Base-by-base conservation (phyloP, 139 green algal species). In the Coelastrella sp. region DNA sequence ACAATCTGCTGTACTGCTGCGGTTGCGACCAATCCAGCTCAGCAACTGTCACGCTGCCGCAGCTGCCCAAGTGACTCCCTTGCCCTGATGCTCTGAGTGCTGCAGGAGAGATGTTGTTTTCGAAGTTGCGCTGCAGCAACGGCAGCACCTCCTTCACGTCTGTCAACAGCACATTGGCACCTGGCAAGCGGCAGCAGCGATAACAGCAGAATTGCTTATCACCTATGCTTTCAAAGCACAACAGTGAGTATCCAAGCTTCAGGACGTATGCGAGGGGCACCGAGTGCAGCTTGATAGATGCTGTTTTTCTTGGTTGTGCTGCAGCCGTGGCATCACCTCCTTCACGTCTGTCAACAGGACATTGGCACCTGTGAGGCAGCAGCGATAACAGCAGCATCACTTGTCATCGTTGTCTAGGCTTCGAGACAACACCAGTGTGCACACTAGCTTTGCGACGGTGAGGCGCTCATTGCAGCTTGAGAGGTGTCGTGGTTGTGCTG, bases 11-110 rank as follows among this genome's bases (percentile, higher is more conserved):
- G 23, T 73, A 92, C 89, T 95, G 90, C n/a, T 85, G 11, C 11
- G 77, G 85, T n/a, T 92, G 75, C 0, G 83, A 92, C 97, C 97
- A 98, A 92, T 99, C 95, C 80, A 98, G 92, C 79, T 97, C 95
- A 16, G 82, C 87, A 8, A 99, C 96, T n/a, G 80, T 59, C 14
- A 96, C 91, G 7, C 47, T 87, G 20, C 97, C 97, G 2, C 78
- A 76, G 86, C 84, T 90, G 16, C 47, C 20, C 56, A 78, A 14
- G 82, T 89, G 57, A 3, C 77, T 74, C 60, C 71, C 83, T 20
- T 87, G 23, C 4, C 94, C 87, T 83, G 74, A 74, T 76, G 64
- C 76, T 59, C 84, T 59, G 17, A 95, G 90, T 5, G 87, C 93
- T 16, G 89, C 91, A n/a, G 90, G 78, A 8, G 90, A 97, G 77